Percentiles rank a stretch among this genome's conserved stretches.
Evolutionary conservation across 2,329 filamentous ascomycete species (phyloP).

Genomic region (Neonectria hederae): DNA sequence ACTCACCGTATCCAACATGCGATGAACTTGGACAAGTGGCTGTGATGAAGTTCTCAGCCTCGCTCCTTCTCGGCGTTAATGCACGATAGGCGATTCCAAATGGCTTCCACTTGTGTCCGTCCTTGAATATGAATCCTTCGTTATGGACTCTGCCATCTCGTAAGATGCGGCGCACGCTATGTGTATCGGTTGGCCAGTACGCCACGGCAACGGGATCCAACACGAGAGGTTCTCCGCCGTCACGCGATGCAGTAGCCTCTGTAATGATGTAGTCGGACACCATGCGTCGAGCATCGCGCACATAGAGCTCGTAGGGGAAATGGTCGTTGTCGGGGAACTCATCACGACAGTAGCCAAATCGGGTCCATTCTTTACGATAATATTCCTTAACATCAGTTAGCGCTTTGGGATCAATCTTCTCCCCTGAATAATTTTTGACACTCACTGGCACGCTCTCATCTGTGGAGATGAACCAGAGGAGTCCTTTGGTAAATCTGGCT

Average conservation of each 20-base stretch:
- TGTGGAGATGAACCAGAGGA: conserved; percentile 2
- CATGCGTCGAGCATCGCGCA: conserved; percentile 7
- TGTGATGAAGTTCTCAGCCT: conserved; percentile 1
- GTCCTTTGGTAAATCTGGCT: not conserved
- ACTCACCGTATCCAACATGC: conserved; percentile 7
- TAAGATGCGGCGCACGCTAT: not conserved
- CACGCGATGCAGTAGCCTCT: conserved; percentile 6
- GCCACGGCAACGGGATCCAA: not conserved
- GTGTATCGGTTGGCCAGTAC: conserved; percentile 8
- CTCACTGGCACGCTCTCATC: not conserved
- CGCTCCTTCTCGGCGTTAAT: not conserved
- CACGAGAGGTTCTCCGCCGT: not conserved
- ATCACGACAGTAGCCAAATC: not conserved
- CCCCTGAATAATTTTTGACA: too few species aligned
- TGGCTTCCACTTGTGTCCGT: conserved; percentile 3
- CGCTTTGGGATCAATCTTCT: too few species aligned
- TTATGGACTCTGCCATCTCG: conserved; percentile 4
- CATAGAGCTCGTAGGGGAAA: conserved; percentile 10
- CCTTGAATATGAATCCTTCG: conserved; percentile 12
- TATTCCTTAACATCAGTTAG: too few species aligned
- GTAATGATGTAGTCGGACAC: conserved; percentile 8
- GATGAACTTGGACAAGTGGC: conserved; percentile 10
- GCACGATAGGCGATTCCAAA: conserved; percentile 3
- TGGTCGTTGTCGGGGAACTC: conserved; percentile 5
- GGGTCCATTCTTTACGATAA: not conserved